These are phyloP conservation scores for Elsinoe batatas DNA, from an alignment of 2,329 filamentous ascomycete genomes.

Conservation along the genomic window DNA sequence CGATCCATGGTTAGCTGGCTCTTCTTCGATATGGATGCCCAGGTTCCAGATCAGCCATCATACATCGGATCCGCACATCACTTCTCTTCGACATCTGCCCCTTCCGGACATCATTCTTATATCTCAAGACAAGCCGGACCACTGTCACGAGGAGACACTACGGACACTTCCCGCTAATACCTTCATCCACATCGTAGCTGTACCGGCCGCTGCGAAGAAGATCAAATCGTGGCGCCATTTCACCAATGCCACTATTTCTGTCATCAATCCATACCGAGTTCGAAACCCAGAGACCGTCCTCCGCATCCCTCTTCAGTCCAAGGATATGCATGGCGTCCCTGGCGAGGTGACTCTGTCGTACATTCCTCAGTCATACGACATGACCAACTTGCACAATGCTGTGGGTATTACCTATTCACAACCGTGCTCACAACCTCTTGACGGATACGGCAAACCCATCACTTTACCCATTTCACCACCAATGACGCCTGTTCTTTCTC, in stretches of 20 bases:
- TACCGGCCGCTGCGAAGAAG: constrained; percentile 52
- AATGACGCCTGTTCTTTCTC: constrained; percentile 11
- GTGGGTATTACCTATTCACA: constrained; percentile 65
- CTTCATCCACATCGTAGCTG: constrained; percentile 55
- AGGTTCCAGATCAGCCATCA: constrained; percentile 52
- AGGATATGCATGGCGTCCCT: constrained; percentile 39
- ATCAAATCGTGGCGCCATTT: constrained; percentile 63
- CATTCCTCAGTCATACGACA: constrained; percentile 51
- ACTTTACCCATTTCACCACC: constrained; percentile 23
- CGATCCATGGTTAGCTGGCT: constrained; percentile 60
- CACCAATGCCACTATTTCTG: constrained; percentile 37
- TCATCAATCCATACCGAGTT: constrained; percentile 35
- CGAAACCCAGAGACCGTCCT: constrained; percentile 33
- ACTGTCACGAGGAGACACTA: constrained; percentile 61
- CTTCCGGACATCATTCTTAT: constrained; percentile 49
- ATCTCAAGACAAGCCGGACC: constrained; percentile 55
- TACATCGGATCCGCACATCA: constrained; percentile 46
- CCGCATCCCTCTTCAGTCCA: constrained; percentile 45
- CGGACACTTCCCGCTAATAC: constrained; percentile 49
- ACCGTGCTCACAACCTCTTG: constrained; percentile 28
- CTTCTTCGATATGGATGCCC: constrained; percentile 50
- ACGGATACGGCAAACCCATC: constrained; percentile 26
- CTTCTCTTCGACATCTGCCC: constrained; percentile 45
- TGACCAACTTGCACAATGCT: constrained; percentile 54
- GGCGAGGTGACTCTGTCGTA: constrained; percentile 65